Percentiles rank a stretch among this genome's conserved stretches.
These are phyloP conservation scores for Apiospora pterosperma DNA, from an alignment of 2,329 filamentous ascomycete species.

Conservation along the genomic window DNA sequence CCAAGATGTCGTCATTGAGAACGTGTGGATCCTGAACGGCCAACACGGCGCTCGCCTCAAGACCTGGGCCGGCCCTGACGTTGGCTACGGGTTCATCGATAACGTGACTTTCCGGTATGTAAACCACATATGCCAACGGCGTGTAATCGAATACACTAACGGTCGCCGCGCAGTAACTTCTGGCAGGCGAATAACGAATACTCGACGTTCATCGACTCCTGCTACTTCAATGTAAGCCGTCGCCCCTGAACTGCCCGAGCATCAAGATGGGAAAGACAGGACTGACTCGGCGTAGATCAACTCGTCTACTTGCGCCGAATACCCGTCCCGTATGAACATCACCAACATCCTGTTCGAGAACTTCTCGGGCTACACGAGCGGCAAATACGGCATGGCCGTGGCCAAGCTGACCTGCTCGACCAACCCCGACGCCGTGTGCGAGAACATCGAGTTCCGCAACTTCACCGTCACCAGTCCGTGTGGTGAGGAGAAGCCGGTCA, in stretches of 20 bases:
- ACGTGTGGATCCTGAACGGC: conserved; percentile 50
- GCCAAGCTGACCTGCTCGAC: conserved; percentile 54
- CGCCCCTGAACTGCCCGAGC: not conserved
- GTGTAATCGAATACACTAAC: not conserved
- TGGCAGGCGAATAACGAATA: conserved; percentile 56
- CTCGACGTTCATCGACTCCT: conserved; percentile 57
- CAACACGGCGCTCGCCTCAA: conserved; percentile 57
- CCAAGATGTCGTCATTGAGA: conserved; percentile 55
- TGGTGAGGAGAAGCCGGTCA: conserved; percentile 29
- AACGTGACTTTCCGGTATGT: conserved; percentile 52
- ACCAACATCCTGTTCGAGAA: conserved; percentile 58
- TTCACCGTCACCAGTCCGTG: conserved; percentile 53
- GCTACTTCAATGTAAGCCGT: conserved; percentile 55
- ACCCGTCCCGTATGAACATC: conserved; percentile 56
- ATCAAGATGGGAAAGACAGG: not conserved
- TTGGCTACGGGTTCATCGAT: conserved; percentile 58
- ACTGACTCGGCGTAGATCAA: conserved; percentile 27
- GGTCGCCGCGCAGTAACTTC: conserved; percentile 41
- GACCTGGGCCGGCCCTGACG: conserved; percentile 54
- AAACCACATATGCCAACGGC: not conserved
- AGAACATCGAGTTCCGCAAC: conserved; percentile 50
- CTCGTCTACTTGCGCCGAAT: conserved; percentile 44
- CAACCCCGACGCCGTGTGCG: conserved; percentile 49
- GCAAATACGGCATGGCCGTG: conserved; percentile 51
- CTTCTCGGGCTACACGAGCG: conserved; percentile 53